Evolutionary conservation across 495 filamentous ascomycete species (phyloP).

Genomic region (Trichoderma asperelloides): DNA sequence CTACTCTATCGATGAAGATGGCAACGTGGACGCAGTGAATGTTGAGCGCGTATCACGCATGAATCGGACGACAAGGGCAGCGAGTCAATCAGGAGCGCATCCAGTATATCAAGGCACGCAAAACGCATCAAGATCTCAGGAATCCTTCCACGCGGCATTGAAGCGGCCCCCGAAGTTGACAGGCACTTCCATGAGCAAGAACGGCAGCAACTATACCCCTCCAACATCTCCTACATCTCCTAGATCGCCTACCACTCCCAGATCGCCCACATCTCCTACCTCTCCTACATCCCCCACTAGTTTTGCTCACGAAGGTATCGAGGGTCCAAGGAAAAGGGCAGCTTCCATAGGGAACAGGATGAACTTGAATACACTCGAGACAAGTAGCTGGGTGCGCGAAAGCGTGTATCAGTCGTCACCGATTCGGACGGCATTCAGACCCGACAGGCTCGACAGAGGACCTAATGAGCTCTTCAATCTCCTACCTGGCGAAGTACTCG

Average conservation of each 20-base stretch:
- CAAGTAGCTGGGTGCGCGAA: constrained; percentile 14
- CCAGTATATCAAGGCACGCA: background rate
- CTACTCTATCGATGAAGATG: background rate
- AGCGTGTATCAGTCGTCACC: constrained; percentile 31
- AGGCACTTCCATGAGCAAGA: background rate
- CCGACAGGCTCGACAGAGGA: background rate
- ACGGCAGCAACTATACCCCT: background rate
- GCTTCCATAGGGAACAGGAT: constrained; percentile 28
- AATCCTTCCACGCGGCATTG: background rate
- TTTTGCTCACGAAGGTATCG: constrained; percentile 17
- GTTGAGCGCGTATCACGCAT: background rate
- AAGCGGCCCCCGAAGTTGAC: background rate
- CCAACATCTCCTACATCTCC: background rate
- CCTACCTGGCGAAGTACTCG: constrained; percentile 49
- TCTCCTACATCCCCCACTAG: background rate
- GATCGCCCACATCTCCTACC: background rate
- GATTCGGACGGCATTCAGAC: constrained; percentile 15
- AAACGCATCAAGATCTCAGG: background rate
- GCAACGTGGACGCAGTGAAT: background rate
- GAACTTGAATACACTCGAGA: constrained; percentile 32
- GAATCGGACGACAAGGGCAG: background rate
- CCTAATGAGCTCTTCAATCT: constrained; percentile 43
- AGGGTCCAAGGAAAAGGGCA: constrained; percentile 1
- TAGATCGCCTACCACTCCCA: background rate
- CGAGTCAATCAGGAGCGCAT: background rate